These are phyloP conservation scores for Flaveria bidentis DNA, from an alignment of 129 eudicot species.

Conservation along the genomic window DNA sequence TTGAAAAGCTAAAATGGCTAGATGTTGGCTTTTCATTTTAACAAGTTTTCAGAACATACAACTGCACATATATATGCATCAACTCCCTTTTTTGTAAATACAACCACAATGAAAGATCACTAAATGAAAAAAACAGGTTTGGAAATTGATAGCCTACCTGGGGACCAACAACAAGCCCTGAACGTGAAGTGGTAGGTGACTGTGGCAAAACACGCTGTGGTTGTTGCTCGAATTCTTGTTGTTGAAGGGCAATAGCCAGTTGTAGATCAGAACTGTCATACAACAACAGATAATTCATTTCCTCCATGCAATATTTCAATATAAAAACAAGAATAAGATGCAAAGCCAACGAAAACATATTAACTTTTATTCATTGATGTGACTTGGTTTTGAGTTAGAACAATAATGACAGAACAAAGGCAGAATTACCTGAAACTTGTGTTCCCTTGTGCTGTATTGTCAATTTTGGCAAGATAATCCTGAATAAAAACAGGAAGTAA, in stretches of 20 bases:
- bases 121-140: conserved; percentile 8
- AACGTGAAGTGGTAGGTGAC: conserved; percentile 45
- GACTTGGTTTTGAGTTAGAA: conserved; percentile 13
- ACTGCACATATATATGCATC: background rate
- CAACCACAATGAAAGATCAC: background rate
- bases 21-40: conserved; percentile 8
- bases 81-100: background rate
- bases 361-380: background rate
- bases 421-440: conserved; percentile 63
- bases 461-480: conserved; percentile 81
- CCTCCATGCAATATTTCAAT: background rate
- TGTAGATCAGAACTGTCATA: conserved; percentile 80
- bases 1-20: conserved; percentile 17
- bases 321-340: background rate
- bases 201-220: conserved; percentile 48
- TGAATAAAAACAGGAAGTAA: conserved; percentile 30
- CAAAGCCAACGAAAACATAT: background rate
- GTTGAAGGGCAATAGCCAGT: conserved; percentile 87
- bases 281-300: conserved; percentile 13
- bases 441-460: conserved; percentile 43
- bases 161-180: conserved; percentile 85
- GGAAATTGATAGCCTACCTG: conserved; percentile 47
- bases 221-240: conserved; percentile 81
- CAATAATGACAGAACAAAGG: conserved; percentile 8
- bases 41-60: background rate